Evolutionary conservation across 1,284 basidiomycete genomes (phyloP).

Genomic region (Sporisorium exsertum): DNA sequence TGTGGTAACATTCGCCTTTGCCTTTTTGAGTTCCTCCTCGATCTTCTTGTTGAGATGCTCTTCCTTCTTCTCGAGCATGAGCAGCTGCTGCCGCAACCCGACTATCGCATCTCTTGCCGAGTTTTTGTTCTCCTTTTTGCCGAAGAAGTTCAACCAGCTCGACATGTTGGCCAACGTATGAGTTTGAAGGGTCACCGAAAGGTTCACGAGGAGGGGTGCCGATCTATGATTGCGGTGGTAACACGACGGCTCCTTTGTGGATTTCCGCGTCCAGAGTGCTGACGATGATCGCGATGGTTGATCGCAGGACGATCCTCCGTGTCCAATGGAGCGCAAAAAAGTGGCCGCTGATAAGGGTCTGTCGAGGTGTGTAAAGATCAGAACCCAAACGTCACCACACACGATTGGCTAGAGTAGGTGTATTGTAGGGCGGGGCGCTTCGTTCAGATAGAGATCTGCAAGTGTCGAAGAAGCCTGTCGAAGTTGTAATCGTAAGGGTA

Average conservation of each 20-base stretch:
- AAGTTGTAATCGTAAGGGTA: not conserved
- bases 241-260: too few relatives aligned
- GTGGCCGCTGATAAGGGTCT: slow-evolving; percentile 3
- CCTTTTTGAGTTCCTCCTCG: slow-evolving; percentile 92
- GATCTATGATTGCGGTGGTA: not conserved
- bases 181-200: not conserved
- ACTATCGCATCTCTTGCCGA: slow-evolving; percentile 71
- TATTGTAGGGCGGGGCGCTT: too few relatives aligned
- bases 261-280: not conserved
- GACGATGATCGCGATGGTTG: not conserved
- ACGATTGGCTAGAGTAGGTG: not conserved
- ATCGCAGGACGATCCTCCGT: not conserved
- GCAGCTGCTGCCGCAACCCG: slow-evolving; percentile 71
- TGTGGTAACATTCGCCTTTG: slow-evolving; percentile 88
- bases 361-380: not conserved
- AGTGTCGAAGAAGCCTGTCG: not conserved
- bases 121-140: slow-evolving; percentile 66
- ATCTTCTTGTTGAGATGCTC: slow-evolving; percentile 96
- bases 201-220: not conserved
- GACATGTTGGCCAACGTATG: slow-evolving; percentile 57
- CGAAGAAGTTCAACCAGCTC: slow-evolving; percentile 66
- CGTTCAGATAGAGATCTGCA: too few relatives aligned
- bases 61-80: slow-evolving; percentile 99
- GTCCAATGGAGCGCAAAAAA: not conserved
- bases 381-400: not conserved